Base-by-base conservation (phyloP, 768 basidiomycete genomes). In the Pleurotus tuoliensis region DNA sequence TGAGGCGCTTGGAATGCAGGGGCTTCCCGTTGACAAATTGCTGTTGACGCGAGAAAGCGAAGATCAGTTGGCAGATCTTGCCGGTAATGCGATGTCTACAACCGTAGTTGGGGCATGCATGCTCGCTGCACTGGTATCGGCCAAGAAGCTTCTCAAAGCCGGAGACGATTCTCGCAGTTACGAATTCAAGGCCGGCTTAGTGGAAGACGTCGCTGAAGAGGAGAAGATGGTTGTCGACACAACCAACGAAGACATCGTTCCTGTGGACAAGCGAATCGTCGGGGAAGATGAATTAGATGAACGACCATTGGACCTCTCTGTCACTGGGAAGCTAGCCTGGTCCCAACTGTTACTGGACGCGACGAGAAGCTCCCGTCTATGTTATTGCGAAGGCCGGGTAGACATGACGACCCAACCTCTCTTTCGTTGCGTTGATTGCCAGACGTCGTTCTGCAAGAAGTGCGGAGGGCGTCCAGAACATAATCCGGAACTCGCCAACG, bases 61-160 rank as follows among this genome's bases (percentile, higher is more conserved):
- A 68, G 95, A 97, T 69, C 88, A 98, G 58, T 78, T 98, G 5
- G 92, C 94, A 3, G 94, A 97, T 70, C 78, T 98, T 13, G 94
- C 95, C 16, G 95, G 95, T 2, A 98, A 98, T 65, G 95, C 95
- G 58, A 98, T 98, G 95, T 94, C 94, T 1, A 92, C 94, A 4
- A 97, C 95, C 1, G 95, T 97, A 22, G 94, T 98, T 27, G 95
- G 95, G 1, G 82, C 92, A 3, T 88, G 92, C 60, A 91, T 97
- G 60, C 73, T 96, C 55, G 86, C 89, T 15, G 92, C 93, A 0
- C 75, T 98, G 45, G 80, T 89, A 8, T 71, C 86, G 1, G 83
- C 84, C 5, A 78, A 77, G 66, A 79, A 82, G 47, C 76, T 92
- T 34, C 74, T 97, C 30, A 86, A 86, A 59, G 71, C 72, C 1